These are phyloP conservation scores for Blastobotrys ciferrii DNA, from an alignment of 1,139 yeast genomes.

Conservation along the genomic window DNA sequence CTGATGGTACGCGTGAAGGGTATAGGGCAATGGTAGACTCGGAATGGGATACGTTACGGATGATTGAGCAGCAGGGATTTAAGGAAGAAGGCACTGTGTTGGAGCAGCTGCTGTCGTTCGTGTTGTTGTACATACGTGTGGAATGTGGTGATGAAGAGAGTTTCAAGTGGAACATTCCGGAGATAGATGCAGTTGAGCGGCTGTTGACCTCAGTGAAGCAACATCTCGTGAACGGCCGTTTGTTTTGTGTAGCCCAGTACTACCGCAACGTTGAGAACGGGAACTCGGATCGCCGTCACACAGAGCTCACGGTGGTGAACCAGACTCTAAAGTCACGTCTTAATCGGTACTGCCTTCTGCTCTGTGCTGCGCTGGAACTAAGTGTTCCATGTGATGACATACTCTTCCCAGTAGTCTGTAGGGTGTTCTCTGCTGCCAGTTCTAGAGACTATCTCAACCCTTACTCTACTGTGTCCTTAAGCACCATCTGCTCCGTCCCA, in stretches of 20 bases:
- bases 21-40: neutral
- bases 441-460: neutral
- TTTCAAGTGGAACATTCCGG: neutral
- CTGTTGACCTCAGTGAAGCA: neutral
- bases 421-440: neutral
- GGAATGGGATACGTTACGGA: neutral
- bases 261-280: neutral
- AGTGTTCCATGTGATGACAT: neutral
- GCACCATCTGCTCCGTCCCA: neutral
- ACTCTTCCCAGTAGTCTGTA: neutral
- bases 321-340: neutral
- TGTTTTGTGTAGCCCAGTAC: neutral
- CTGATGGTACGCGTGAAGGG: neutral
- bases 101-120: neutral
- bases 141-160: neutral
- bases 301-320: neutral
- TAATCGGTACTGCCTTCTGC: neutral
- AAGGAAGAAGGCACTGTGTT: neutral
- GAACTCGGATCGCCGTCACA: neutral
- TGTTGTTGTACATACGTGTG: neutral
- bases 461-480: neutral
- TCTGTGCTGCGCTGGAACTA: neutral
- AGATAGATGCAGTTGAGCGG: neutral
- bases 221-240: neutral
- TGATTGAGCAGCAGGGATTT: neutral